Conservation (phyloP, 148 eudicot species). For the Amaranthus cruentus region DNA sequence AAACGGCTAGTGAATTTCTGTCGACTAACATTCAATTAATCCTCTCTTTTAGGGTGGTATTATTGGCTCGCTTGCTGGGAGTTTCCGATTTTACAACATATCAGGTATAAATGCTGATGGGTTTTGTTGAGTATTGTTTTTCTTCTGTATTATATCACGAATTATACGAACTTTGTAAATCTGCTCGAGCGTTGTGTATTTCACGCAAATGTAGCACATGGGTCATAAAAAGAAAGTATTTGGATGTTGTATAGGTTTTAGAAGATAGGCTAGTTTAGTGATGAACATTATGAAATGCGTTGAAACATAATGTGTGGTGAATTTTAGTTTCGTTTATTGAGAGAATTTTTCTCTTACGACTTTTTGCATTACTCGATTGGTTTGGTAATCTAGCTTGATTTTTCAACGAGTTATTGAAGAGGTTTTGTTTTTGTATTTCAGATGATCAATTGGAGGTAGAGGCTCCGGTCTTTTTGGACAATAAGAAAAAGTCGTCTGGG, state of each 20-base stretch:
- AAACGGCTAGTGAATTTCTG: background rate
- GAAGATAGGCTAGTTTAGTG: too few relatives aligned
- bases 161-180: background rate
- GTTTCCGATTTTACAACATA: conserved; percentile 51
- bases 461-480: conserved; percentile 47
- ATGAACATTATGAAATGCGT: background rate
- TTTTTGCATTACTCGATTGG: background rate
- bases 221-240: background rate
- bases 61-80: conserved; percentile 68
- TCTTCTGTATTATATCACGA: too few relatives aligned
- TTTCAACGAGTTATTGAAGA: conserved; percentile 7
- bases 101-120: conserved; percentile 36
- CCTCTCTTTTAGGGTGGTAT: conserved; percentile 59
- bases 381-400: background rate
- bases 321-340: background rate
- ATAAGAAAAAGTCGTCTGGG: conserved; percentile 68
- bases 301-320: background rate
- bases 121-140: background rate
- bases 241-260: too few relatives aligned
- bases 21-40: background rate
- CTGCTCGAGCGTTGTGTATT: background rate
- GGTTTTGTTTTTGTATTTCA: conserved; percentile 32
- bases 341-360: background rate
- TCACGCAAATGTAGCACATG: background rate
- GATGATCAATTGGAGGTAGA: conserved; percentile 68